phyloP scores from a whole-genome alignment of 805 yeast species.

The Kodamaea nitidulidarum region DNA sequence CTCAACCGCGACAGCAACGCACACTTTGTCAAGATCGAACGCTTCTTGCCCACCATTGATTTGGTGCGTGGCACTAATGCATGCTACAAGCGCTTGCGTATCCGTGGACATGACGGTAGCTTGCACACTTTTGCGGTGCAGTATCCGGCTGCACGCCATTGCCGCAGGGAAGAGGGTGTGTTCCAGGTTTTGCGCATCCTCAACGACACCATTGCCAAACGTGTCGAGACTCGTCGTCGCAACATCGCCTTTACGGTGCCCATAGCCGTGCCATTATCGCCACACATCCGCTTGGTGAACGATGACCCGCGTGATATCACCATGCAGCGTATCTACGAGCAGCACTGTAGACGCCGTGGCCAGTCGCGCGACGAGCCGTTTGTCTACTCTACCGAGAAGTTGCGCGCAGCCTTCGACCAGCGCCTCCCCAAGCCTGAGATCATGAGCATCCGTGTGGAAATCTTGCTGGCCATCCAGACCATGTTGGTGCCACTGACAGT shows the following conservation, averaged over 20 bases:
- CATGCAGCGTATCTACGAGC: slow-evolving; percentile 82
- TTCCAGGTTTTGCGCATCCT: slow-evolving; percentile 88
- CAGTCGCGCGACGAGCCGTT: slow-evolving; percentile 86
- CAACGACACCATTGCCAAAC: slow-evolving; percentile 72
- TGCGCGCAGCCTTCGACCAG: slow-evolving; percentile 91
- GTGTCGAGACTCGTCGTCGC: slow-evolving; percentile 85
- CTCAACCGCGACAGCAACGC: slow-evolving; percentile 80
- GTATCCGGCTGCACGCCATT: slow-evolving; percentile 95
- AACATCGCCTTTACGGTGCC: slow-evolving; percentile 84
- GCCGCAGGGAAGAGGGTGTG: slow-evolving; percentile 92
- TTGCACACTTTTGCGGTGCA: slow-evolving; percentile 92
- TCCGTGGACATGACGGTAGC: slow-evolving; percentile 92
- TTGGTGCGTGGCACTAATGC: slow-evolving; percentile 86
- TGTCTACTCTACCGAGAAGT: slow-evolving; percentile 76
- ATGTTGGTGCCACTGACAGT: slow-evolving; percentile 81
- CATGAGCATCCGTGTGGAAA: slow-evolving; percentile 84
- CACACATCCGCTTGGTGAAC: slow-evolving; percentile 84
- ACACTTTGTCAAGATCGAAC: slow-evolving; percentile 90
- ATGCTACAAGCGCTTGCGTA: slow-evolving; percentile 82
- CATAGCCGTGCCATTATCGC: slow-evolving; percentile 87
- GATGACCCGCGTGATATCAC: slow-evolving; percentile 76
- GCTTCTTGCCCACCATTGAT: slow-evolving; percentile 86
- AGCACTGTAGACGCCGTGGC: slow-evolving; percentile 68
- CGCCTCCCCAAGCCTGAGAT: slow-evolving; percentile 90
- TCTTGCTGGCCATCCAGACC: slow-evolving; percentile 84